A percentile compares a stretch with the other conserved stretches of the same genome.
These are phyloP conservation scores for Acidomyces sp. DNA, from an alignment of 495 filamentous ascomycete genomes.

Conservation along the genomic window DNA sequence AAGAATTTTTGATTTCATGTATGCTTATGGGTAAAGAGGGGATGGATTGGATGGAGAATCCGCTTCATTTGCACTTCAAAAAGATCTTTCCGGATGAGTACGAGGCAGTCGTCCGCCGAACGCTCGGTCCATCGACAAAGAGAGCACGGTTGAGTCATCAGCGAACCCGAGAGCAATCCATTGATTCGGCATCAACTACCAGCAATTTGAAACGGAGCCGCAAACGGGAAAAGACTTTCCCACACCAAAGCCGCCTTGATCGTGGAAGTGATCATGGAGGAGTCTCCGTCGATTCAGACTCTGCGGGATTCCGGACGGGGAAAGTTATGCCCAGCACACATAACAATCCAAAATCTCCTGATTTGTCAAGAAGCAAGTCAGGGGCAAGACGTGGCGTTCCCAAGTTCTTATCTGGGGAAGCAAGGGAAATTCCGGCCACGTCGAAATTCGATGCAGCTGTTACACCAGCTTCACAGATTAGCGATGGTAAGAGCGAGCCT, in stretches of 20 bases:
- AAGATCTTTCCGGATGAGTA: constrained; percentile 34
- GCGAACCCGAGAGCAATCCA: neutral
- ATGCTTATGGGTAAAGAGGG: constrained; percentile 46
- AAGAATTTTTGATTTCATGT: constrained; percentile 40
- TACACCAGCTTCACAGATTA: neutral
- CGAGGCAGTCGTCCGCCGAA: neutral
- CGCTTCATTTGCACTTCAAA: constrained; percentile 40
- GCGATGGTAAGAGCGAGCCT: constrained; percentile 8
- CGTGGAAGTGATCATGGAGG: too few species aligned
- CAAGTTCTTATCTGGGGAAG: too few species aligned
- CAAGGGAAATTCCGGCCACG: too few species aligned
- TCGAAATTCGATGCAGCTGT: neutral
- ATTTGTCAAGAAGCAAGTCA: too few species aligned
- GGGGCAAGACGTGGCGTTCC: too few species aligned
- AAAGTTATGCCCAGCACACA: too few species aligned
- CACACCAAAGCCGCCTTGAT: too few species aligned
- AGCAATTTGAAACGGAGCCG: constrained; percentile 15
- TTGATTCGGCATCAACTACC: constrained; percentile 5
- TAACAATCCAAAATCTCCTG: too few species aligned
- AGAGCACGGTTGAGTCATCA: too few species aligned
- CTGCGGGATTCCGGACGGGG: too few species aligned
- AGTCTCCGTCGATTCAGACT: too few species aligned
- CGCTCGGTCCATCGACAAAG: neutral
- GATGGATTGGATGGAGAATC: constrained; percentile 40
- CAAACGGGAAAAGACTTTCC: too few species aligned